Evolutionary conservation across 192 early-diverging fungal species (phyloP).

Genomic region (Coemansia sp.): DNA sequence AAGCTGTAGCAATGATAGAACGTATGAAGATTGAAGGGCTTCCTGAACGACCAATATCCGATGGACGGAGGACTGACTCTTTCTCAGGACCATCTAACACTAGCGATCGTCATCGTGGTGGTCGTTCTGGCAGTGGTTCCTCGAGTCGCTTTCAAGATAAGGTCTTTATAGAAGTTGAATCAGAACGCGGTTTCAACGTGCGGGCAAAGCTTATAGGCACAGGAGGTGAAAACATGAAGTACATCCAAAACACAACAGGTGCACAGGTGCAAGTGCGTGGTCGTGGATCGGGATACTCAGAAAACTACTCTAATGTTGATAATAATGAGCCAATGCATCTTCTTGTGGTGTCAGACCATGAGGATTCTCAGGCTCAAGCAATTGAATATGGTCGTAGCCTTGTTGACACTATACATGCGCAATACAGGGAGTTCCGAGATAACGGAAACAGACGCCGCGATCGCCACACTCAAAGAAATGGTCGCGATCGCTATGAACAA

Average conservation of each 20-base stretch:
- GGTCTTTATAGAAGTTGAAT: constrained; percentile 73
- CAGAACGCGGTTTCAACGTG: constrained; percentile 74
- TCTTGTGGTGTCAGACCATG: constrained; percentile 65
- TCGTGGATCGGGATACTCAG: constrained; percentile 77
- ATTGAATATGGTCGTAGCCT: constrained; percentile 71
- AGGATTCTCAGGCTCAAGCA: constrained; percentile 70
- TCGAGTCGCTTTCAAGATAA: constrained; percentile 56
- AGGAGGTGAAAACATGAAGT: constrained; percentile 74
- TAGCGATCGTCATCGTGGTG: constrained; percentile 41
- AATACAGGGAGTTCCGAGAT: constrained; percentile 62
- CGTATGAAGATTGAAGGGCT: constrained; percentile 53
- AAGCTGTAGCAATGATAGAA: constrained; percentile 71
- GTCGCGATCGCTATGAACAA: constrained; percentile 7
- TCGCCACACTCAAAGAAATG: constrained; percentile 12
- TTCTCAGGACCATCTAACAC: constrained; percentile 4
- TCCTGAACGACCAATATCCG: constrained; percentile 2
- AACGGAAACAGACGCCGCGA: constrained; percentile 22
- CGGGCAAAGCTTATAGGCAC: constrained; percentile 88
- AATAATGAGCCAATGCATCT: constrained; percentile 78
- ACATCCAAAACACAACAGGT: constrained; percentile 78
- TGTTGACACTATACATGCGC: constrained; percentile 71
- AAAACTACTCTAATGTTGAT: constrained; percentile 61
- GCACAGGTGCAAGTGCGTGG: constrained; percentile 82
- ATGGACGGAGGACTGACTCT: constrained; percentile 5
- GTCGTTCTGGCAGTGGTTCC: constrained; percentile 13